Conservation (phyloP, 805 yeast genomes). For the Myxozyma kluyveri region DNA sequence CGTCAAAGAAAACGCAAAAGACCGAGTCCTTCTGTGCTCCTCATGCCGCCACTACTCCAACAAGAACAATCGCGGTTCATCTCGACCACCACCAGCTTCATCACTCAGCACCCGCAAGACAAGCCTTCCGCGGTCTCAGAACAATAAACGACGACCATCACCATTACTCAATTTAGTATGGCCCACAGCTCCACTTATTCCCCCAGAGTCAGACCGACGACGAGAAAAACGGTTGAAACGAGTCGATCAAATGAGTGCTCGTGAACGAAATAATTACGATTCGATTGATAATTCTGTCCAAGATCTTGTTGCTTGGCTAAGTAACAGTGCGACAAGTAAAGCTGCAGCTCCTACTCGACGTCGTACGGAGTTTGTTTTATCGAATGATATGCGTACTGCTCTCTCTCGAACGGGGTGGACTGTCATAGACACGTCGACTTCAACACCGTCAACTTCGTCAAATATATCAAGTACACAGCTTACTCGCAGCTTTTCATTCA, state of each 20-base stretch:
- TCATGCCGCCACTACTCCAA: no score
- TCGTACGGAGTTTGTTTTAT: background rate
- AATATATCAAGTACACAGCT: background rate
- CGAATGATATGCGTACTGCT: background rate
- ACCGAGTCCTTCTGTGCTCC: no score
- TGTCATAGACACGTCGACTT: slow-evolving; percentile 2
- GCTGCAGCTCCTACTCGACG: background rate
- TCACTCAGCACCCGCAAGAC: background rate
- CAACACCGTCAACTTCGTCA: background rate
- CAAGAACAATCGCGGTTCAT: no score
- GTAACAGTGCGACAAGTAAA: background rate
- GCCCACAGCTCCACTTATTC: slow-evolving; percentile 13
- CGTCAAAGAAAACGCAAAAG: no score
- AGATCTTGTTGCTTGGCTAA: background rate
- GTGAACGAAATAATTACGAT: no score
- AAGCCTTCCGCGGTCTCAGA: background rate
- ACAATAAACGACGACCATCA: background rate
- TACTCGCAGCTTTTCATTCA: slow-evolving; percentile 5
- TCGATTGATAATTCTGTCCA: no score
- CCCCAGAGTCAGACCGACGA: slow-evolving; percentile 12
- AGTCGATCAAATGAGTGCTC: slow-evolving; percentile 3
- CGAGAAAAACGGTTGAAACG: slow-evolving; percentile 10
- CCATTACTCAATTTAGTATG: background rate
- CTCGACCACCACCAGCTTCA: no score
- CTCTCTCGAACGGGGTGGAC: background rate